A percentile compares a stretch with the other conserved stretches of the same genome.
phyloP scores from a whole-genome alignment of 805 yeast genomes.

The Danielia oregonensis region DNA sequence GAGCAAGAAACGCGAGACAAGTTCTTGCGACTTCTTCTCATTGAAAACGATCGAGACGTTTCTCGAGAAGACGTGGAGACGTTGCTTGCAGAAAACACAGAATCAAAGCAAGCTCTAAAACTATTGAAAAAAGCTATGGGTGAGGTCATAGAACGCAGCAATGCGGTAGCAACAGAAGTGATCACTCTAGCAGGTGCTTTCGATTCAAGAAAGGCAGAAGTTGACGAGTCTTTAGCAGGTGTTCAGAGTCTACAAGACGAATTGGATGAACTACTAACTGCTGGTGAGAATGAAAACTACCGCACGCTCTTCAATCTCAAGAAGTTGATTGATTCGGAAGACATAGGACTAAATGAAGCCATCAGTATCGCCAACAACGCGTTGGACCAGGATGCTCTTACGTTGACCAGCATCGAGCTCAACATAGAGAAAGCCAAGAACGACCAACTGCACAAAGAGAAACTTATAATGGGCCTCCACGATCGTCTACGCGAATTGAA shows the following conservation, averaged over 20 bases:
- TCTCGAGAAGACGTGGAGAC: conserved; percentile 31
- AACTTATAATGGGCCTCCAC: conserved; percentile 3
- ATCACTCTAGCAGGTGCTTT: conserved; percentile 22
- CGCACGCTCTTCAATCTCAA: conserved; percentile 10
- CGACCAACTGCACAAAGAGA: not conserved
- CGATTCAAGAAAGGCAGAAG: conserved; percentile 20
- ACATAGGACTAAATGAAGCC: conserved; percentile 13
- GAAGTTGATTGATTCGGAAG: conserved; percentile 12
- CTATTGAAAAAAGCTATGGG: conserved; percentile 23
- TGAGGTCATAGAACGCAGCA: conserved; percentile 25
- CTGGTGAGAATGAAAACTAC: conserved; percentile 14
- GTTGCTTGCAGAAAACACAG: conserved; percentile 19
- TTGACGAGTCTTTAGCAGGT: conserved; percentile 24
- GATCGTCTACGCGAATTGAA: not conserved
- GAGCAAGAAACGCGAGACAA: conserved; percentile 72
- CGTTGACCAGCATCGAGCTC: conserved; percentile 3
- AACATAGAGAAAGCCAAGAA: conserved; percentile 5
- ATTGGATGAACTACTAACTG: conserved; percentile 8
- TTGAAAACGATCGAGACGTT: conserved; percentile 25
- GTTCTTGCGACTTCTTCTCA: conserved; percentile 51
- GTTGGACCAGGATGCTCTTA: conserved; percentile 5
- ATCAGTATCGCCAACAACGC: conserved; percentile 11
- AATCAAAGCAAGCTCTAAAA: conserved; percentile 23
- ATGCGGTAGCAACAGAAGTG: conserved; percentile 24
- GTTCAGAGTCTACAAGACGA: conserved; percentile 18